These are phyloP conservation scores for Amanita fuliginea DNA, from an alignment of 768 basidiomycete genomes.

Conservation along the genomic window DNA sequence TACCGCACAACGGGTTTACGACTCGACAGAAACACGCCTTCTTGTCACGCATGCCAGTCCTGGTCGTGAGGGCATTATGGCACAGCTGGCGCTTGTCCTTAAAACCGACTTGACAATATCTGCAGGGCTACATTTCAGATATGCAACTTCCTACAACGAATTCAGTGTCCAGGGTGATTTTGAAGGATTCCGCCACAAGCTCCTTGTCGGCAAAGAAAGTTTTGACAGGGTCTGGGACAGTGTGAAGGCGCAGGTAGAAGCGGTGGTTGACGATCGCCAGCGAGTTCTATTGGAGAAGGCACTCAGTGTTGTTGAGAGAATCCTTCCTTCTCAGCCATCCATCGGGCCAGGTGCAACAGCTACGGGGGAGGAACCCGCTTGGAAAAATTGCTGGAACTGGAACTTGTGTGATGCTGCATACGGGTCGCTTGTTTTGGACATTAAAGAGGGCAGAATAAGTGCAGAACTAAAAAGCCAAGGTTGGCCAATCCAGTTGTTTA, in stretches of 20 bases:
- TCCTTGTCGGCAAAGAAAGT: slow-evolving; percentile 62
- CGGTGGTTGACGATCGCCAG: slow-evolving; percentile 86
- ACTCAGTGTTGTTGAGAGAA: slow-evolving; percentile 68
- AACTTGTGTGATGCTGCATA: slow-evolving; percentile 94
- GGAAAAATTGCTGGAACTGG: slow-evolving; percentile 99
- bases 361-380: slow-evolving; percentile 77
- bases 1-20: slow-evolving; percentile 90
- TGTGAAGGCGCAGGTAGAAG: slow-evolving; percentile 84
- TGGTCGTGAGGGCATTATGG: slow-evolving; percentile 86
- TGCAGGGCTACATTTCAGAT: slow-evolving; percentile 95
- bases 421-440: slow-evolving; percentile 77
- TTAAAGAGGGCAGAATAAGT: slow-evolving; percentile 87
- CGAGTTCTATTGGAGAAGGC: slow-evolving; percentile 83
- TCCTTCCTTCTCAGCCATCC: slow-evolving; percentile 48
- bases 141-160: slow-evolving; percentile 93
- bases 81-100: slow-evolving; percentile 80
- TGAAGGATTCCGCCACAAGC: slow-evolving; percentile 78
- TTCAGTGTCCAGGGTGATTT: slow-evolving; percentile 88
- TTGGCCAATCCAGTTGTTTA: slow-evolving; percentile 17
- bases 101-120: slow-evolving; percentile 94
- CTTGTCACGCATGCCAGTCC: slow-evolving; percentile 89
- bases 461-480: slow-evolving; percentile 91
- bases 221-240: slow-evolving; percentile 95
- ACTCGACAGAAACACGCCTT: slow-evolving; percentile 87
- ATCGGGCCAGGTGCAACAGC: slow-evolving; percentile 36